Base-by-base conservation (phyloP, 805 yeast genomes). In the Isabelozyma gotoi region DNA sequence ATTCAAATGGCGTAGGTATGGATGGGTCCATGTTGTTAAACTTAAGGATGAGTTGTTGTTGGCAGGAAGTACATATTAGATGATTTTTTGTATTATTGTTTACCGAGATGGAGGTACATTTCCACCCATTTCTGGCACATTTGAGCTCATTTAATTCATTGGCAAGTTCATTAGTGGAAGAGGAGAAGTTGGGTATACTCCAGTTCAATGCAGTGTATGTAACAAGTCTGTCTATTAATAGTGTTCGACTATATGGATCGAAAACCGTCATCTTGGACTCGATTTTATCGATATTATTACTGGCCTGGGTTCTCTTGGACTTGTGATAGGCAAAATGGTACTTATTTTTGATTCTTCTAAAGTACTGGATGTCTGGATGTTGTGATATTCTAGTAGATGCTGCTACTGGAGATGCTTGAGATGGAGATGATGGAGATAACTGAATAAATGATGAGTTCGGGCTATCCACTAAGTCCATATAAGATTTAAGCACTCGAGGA, bases 91-190 rank as follows among this genome's bases (percentile, higher is more conserved):
- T 43, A 35, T 55, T 47, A 24, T 52, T 51, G 36, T 47, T 47
- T 6, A 46, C 38, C 1, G 63, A 49, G 18, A 63, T 53, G 6
- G 67, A 57, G 12, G 69, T 71, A 47, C 79, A 74, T 39, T 55
- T 59, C 85, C 85, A 81, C 1, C 85, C 85, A 41, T 73, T 65
- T 17, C 74, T 51, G 1, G 82, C 71, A 51, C 81, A 75, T 21
- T 56, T 65, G 27, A 81, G 59, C 41, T 81, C 82, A 5, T 65
- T 74, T 19, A 80, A 54, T 4, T 42, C 44, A 2, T 36, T 29
- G 11, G 36, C 33, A 27, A 16, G 16, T 16, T 32, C 14, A 15
- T 32, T 16, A 4, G 17, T 14, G 8, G 16, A 5, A 40, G 27
- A 3, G 57, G 56, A 18, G 45, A 43, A 14, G 20, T 31, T 35